Conservation (phyloP, 129 eudicot species). For the Artemisia tridentata region DNA sequence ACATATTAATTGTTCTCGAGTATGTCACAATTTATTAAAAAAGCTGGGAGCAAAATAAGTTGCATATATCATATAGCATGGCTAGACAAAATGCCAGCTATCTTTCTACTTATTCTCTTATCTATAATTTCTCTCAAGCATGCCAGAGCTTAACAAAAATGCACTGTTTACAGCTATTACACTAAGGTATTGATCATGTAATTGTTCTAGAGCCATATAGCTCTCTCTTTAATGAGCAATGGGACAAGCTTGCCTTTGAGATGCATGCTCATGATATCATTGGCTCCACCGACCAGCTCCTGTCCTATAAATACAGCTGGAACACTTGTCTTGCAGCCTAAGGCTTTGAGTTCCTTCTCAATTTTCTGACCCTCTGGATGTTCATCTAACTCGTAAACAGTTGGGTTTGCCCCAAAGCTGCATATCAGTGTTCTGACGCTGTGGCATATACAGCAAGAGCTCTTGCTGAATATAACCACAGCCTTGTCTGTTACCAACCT, state of each 20-base stretch:
- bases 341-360: constrained; percentile 45
- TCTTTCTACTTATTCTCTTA: constrained; percentile 5
- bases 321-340: constrained; percentile 40
- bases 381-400: constrained; percentile 59
- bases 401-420: constrained; percentile 64
- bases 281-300: constrained; percentile 44
- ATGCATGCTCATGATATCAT: constrained; percentile 54
- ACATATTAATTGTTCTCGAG: not conserved
- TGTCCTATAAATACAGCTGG: constrained; percentile 64
- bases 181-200: not conserved
- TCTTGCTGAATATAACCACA: constrained; percentile 2
- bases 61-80: constrained; percentile 1
- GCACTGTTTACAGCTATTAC: constrained; percentile 8
- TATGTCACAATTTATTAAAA: not conserved
- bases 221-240: constrained; percentile 59
- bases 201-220: constrained; percentile 37
- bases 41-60: not conserved
- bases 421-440: constrained; percentile 26
- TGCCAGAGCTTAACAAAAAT: constrained; percentile 15
- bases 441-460: not conserved
- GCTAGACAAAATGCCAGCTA: constrained; percentile 21
- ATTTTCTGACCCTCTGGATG: constrained; percentile 47
- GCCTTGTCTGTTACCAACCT: not conserved
- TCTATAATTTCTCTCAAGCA: constrained; percentile 11
- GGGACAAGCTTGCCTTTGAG: constrained; percentile 50